Percentiles rank a stretch among this genome's conserved stretches.
Evolutionary conservation across 352 stramenopile genomes (phyloP).

Genomic region (Peronosclerospora sorghi): DNA sequence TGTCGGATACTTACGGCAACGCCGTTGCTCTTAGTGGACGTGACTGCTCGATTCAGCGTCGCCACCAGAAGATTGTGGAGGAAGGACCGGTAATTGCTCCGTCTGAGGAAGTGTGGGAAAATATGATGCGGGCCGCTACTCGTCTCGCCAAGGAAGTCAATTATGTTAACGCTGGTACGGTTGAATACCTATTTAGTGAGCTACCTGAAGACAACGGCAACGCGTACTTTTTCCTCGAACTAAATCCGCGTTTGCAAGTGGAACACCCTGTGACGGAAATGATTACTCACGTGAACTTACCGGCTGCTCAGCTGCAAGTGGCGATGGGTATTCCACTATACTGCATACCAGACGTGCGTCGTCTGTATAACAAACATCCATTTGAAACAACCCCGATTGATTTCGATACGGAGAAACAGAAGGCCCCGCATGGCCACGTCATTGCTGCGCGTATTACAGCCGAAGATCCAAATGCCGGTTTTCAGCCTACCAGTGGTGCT

Average conservation of each 20-base stretch:
- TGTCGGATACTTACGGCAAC: constrained; percentile 97
- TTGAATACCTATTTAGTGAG: constrained; percentile 99
- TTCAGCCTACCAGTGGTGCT: constrained; percentile 95
- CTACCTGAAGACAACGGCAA: constrained; percentile 81
- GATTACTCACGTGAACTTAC: constrained; percentile 97
- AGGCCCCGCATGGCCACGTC: constrained; percentile 88
- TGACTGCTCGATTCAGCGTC: constrained; percentile 98
- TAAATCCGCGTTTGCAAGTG: constrained; percentile 99
- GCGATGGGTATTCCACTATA: constrained; percentile 99
- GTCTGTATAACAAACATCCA: constrained; percentile 93
- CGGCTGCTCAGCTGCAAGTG: constrained; percentile 95
- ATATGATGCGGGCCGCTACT: constrained; percentile 98
- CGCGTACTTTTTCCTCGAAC: constrained; percentile 99
- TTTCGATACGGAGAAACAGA: constrained; percentile 86
- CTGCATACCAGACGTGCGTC: constrained; percentile 96
- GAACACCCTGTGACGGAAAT: constrained; percentile 99
- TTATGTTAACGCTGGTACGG: constrained; percentile 98
- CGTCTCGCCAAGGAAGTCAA: constrained; percentile 96
- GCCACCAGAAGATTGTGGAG: constrained; percentile 99
- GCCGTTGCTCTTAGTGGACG: constrained; percentile 97
- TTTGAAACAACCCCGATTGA: constrained; percentile 91
- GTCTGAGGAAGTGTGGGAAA: constrained; percentile 89
- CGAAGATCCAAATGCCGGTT: constrained; percentile 98
- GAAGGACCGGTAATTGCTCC: constrained; percentile 93
- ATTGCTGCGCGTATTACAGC: constrained; percentile 99